Base-by-base conservation (phyloP, 2,329 filamentous ascomycete species). In the Pseudofabraea citricarpa region DNA sequence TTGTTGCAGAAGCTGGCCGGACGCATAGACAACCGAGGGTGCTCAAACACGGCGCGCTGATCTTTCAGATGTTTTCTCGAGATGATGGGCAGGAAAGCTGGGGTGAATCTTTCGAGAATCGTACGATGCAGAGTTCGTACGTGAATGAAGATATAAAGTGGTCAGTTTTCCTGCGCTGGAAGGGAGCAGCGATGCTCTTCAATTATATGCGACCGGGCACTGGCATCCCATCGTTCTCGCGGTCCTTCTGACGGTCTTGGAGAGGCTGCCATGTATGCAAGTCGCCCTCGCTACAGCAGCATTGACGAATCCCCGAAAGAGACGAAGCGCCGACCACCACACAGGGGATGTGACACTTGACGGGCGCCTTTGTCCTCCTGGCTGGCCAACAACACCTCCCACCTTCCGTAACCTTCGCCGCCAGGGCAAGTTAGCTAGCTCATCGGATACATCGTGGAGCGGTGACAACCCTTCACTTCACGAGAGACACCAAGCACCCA, bases 31-130 rank as follows among this genome's bases (percentile, higher is more conserved):
- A 35, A 36, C 44, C 46, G 43, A 44, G 6, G 27, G 10, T 21
- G 31, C 33, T 41, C 39, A 24, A 45, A 44, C 42, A 26, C n/a
- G 15, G 41, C 40, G 23, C 40, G 40, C 31, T 15, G 26, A 43
- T 40, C 49, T 39, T 41, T 47, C 46, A 43, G 46, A 45, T 51
- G 51, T n/a, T n/a, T n/a, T n/a, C n/a, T n/a, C n/a, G n/a, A n/a
- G n/a, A n/a, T n/a, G n/a, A n/a, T n/a, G n/a, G 39, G 43, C 36
- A 13, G 16, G n/a, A 36, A 43, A 36, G 32, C 32, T 24, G 32
- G 19, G 42, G 29, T 21, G 24, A 37, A 33, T 10, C 22, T 29
- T 10, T 33, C 27, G 43, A 43, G 19, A 48, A 51, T 55, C 45
- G 47, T 44, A 51, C 45, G 50, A 48, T 46, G 19, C n/a, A 22